phyloP scores from a whole-genome alignment of 441 rosid genomes.

The Melianthus villosus region DNA sequence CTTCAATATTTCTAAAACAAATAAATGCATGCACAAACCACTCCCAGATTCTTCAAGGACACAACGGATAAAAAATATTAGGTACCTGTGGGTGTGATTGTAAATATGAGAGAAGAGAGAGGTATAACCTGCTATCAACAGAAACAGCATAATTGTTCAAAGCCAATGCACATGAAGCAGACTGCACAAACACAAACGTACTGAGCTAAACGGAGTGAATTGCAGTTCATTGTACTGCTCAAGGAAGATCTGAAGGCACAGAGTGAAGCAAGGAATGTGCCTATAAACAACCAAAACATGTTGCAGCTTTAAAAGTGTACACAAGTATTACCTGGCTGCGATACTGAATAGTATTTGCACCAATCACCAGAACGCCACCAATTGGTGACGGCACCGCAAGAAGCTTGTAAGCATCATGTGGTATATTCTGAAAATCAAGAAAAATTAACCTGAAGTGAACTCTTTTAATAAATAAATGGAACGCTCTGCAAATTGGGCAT shows the following conservation, averaged over 20 bases:
- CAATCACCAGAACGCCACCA: slow-evolving; percentile 86
- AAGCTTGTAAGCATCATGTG: slow-evolving; percentile 91
- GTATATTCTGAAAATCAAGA: slow-evolving; percentile 59
- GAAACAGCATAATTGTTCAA: slow-evolving; percentile 70
- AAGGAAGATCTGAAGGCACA: slow-evolving; percentile 3
- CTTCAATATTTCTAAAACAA: too few species aligned
- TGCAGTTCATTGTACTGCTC: neutral
- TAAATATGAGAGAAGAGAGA: slow-evolving; percentile 13
- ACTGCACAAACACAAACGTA: slow-evolving; percentile 41
- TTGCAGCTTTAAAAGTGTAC: slow-evolving; percentile 7
- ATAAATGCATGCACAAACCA: too few species aligned
- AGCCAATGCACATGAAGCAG: slow-evolving; percentile 78
- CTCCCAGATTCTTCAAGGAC: too few species aligned
- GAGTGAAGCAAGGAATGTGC: slow-evolving; percentile 6
- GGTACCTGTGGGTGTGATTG: too few species aligned
- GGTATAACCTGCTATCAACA: slow-evolving; percentile 57
- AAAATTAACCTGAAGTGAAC: too few species aligned
- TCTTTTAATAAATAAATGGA: too few species aligned
- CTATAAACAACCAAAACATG: slow-evolving; percentile 2
- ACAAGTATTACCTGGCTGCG: slow-evolving; percentile 66
- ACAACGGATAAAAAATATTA: too few species aligned
- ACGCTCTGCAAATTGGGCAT: too few species aligned
- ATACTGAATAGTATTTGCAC: slow-evolving; percentile 80
- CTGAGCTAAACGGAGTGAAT: slow-evolving; percentile 8
- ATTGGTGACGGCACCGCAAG: slow-evolving; percentile 96